Evolutionary conservation across 345 rosid species (phyloP).

Genomic region (Clausena lansium): DNA sequence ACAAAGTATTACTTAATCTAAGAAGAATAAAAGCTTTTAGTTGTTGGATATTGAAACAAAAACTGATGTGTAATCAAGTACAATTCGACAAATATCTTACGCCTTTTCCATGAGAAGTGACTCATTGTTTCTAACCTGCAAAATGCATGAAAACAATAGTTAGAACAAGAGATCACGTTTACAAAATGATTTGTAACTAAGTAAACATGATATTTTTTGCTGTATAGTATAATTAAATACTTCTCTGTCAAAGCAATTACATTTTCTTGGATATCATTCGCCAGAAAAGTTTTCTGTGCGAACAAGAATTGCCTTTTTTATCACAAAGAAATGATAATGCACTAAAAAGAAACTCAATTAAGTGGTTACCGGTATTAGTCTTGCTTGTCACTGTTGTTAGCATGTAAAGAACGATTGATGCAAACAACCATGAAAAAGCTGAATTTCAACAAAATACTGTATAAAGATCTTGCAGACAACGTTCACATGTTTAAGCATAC

Average conservation of each 20-base stretch:
- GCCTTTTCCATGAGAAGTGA: neutral
- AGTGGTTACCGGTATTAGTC: no score
- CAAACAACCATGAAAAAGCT: no score
- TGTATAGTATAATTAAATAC: neutral
- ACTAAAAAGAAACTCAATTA: neutral
- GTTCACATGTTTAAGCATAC: neutral
- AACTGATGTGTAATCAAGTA: neutral
- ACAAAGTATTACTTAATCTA: neutral
- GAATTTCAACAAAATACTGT: neutral
- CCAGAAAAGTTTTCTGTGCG: neutral
- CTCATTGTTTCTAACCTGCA: neutral
- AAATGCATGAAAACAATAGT: neutral
- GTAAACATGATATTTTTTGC: neutral
- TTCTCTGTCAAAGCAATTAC: neutral
- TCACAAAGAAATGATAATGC: neutral
- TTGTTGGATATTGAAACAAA: neutral
- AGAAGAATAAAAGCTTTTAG: neutral
- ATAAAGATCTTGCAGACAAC: neutral
- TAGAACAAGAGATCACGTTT: neutral
- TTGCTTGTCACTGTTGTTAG: no score
- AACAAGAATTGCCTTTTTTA: neutral
- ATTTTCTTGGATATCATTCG: neutral
- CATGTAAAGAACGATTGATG: no score
- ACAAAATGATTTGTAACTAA: neutral
- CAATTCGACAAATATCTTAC: neutral